phyloP scores from a whole-genome alignment of 2,329 filamentous ascomycete genomes.

The Trichoderma hamatum region DNA sequence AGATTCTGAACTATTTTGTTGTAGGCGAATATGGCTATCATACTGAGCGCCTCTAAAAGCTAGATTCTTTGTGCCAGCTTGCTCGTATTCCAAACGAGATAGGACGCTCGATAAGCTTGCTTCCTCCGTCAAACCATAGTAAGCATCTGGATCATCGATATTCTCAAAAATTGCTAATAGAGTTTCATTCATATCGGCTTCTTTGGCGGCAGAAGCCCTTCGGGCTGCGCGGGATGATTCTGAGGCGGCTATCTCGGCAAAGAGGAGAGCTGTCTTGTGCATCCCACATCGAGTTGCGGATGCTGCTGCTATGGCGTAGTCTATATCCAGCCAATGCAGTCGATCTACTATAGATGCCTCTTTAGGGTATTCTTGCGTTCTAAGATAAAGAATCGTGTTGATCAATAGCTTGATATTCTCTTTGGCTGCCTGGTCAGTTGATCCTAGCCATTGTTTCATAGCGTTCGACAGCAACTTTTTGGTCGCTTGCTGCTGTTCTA shows the following conservation, averaged over 20 bases:
- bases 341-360: constrained; percentile 81
- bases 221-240: constrained; percentile 62
- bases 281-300: constrained; percentile 80
- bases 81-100: constrained; percentile 84
- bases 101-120: constrained; percentile 78
- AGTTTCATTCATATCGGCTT: constrained; percentile 64
- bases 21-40: constrained; percentile 75
- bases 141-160: constrained; percentile 93
- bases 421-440: constrained; percentile 44
- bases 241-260: constrained; percentile 73
- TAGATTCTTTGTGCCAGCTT: constrained; percentile 81
- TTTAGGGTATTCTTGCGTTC: constrained; percentile 72
- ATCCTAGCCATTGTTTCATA: constrained; percentile 65
- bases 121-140: constrained; percentile 84
- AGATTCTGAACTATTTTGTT: constrained; percentile 55
- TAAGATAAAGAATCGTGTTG: constrained; percentile 82
- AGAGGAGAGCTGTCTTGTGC: constrained; percentile 82
- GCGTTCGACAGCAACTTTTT: constrained; percentile 67
- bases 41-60: constrained; percentile 90
- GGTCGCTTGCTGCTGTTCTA: constrained; percentile 61
- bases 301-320: constrained; percentile 69
- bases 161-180: constrained; percentile 85
- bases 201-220: constrained; percentile 63
- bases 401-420: constrained; percentile 74
- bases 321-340: constrained; percentile 81